Evolutionary conservation across 306 rosid genomes (phyloP).

Genomic region (Leucaena leucocephala): DNA sequence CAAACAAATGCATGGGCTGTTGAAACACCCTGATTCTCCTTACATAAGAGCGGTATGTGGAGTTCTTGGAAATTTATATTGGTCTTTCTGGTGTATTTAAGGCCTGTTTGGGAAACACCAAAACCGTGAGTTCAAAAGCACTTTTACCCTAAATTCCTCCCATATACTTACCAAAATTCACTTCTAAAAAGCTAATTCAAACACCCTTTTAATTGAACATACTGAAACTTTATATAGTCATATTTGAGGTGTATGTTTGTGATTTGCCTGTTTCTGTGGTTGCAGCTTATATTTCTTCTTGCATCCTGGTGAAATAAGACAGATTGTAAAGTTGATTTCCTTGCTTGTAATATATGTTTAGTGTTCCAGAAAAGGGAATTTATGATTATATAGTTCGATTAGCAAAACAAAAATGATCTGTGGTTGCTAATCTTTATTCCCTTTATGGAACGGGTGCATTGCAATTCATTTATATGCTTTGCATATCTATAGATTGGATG

Average conservation of each 20-base stretch:
- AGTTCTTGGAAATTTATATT: constrained; percentile 13
- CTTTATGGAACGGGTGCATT: background rate
- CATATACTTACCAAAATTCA: too few species aligned
- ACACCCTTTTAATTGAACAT: background rate
- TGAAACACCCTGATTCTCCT: constrained; percentile 89
- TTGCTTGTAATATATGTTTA: background rate
- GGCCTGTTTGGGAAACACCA: too few species aligned
- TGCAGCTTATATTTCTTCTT: background rate
- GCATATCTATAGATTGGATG: background rate
- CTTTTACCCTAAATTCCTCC: too few species aligned
- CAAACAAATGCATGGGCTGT: constrained; percentile 91
- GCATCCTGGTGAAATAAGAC: background rate
- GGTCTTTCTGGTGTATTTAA: constrained; percentile 2
- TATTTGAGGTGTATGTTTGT: background rate
- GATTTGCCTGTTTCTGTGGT: background rate
- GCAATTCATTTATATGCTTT: background rate
- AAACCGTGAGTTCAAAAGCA: too few species aligned
- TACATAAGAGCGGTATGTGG: constrained; percentile 90
- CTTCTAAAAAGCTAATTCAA: too few species aligned
- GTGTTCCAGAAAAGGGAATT: background rate
- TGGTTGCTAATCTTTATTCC: background rate
- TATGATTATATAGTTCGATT: background rate
- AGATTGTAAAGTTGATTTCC: background rate
- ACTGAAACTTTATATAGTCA: constrained; percentile 4
- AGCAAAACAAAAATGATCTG: background rate